Evolutionary conservation across 164 flowering plant species (phyloP), one percentile per base, ranked within the genome.

Genomic region (Platanus orientalis): DNA sequence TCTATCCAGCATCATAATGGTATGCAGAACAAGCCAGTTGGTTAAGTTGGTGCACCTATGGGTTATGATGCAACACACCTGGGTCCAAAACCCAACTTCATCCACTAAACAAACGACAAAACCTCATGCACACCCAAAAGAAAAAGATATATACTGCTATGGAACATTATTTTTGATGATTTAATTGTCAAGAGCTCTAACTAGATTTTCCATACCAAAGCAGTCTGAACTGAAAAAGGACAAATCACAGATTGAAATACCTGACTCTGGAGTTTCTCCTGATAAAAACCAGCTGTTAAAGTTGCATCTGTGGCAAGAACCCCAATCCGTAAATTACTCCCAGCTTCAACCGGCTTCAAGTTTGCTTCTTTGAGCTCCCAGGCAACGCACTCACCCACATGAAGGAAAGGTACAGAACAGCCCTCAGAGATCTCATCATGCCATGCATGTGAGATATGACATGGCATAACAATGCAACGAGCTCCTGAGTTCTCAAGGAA

Each of bases 401-500:
- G 84, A 68, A 87, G 82, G 60, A 87, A 77, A 24, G 81, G 83
- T 26, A 85, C 76, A 55, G 86, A 76, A 65, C 84, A 82, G 13
- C 82, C 93, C 45, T 83, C 54, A 20, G 83, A 80, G 45, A 88
- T 69, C 66, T 88, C 81, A 11, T 60, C 69, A 71, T 83, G 74
- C 91, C 89, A 87, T 3, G 78, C 70, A 75, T 88, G 89, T 1
- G 79, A 79, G 24, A 85, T 45, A 73, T 86, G 84, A 64, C 92
- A 91, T 14, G 97, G 97, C 88, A 88, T 85, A 26, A 83, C 90
- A 25, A 88, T 81, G 77, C 88, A 87, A 7, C 78, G 75, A 68
- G 88, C 93, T 48, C 96, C 96, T 3, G 84, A 80, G 34, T 76
- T 68, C 78, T 85, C 96, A 30, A 88, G 87, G 72, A 81, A 87